Percentiles rank a stretch among this genome's conserved stretches.
Evolutionary conservation across 768 basidiomycete species (phyloP).

Genomic region (Lyophyllum atratum): DNA sequence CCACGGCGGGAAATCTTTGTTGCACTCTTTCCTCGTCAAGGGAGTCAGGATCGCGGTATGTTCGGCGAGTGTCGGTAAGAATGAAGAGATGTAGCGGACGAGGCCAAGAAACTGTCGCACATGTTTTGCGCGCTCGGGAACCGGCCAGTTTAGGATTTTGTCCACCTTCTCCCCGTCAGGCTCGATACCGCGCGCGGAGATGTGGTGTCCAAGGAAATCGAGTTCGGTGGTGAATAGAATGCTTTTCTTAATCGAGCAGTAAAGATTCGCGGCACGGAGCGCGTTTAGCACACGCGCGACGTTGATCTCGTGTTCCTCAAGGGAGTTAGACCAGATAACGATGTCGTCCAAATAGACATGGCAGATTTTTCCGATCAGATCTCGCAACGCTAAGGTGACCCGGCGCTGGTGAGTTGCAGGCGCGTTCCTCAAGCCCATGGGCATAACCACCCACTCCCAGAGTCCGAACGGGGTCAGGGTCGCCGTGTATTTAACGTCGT

Average conservation of each 20-base stretch:
- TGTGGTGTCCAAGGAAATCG: slow-evolving; percentile 34
- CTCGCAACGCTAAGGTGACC: neutral
- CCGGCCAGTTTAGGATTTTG: slow-evolving; percentile 30
- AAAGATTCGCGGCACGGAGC: neutral
- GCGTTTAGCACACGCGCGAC: neutral
- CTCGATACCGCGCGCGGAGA: slow-evolving; percentile 35
- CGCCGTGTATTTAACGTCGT: neutral
- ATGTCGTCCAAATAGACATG: neutral
- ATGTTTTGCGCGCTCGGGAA: neutral
- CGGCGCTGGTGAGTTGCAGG: neutral
- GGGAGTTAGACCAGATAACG: neutral
- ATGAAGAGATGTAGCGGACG: slow-evolving; percentile 14
- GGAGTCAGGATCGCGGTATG: neutral
- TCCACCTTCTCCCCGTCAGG: slow-evolving; percentile 22
- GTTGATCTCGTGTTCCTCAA: neutral
- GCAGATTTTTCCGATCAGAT: neutral
- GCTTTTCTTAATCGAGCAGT: neutral
- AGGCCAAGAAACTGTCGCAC: slow-evolving; percentile 19
- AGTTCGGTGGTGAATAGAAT: slow-evolving; percentile 15
- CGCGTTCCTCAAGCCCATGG: neutral
- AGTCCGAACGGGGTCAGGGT: neutral
- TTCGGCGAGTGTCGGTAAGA: slow-evolving; percentile 7
- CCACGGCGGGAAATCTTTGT: neutral
- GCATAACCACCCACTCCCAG: neutral
- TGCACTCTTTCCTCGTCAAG: neutral